These are phyloP conservation scores for Paecilomyces sp. DNA, from an alignment of 2,329 filamentous ascomycete genomes.

Conservation along the genomic window DNA sequence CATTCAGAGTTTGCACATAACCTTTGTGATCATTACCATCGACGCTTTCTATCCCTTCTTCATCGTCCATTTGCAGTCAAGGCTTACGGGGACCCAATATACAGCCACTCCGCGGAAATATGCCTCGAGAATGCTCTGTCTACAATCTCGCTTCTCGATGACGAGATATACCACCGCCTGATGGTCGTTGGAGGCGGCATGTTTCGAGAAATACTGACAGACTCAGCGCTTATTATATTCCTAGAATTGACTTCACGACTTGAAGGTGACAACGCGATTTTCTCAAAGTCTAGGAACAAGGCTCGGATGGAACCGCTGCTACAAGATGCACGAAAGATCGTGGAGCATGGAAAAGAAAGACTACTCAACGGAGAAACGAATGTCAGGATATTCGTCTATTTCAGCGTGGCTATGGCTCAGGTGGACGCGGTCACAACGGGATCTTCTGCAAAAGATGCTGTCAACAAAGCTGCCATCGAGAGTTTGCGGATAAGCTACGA, in stretches of 20 bases:
- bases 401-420: constrained; percentile 5
- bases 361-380: constrained; percentile 8
- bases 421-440: constrained; percentile 6
- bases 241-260: constrained; percentile 5
- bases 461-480: background rate
- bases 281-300: background rate
- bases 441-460: background rate
- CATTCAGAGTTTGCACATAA: background rate
- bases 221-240: constrained; percentile 5
- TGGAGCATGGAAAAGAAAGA: background rate
- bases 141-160: constrained; percentile 2
- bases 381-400: constrained; percentile 5
- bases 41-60: constrained; percentile 8
- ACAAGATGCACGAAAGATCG: background rate
- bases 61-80: constrained; percentile 7
- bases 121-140: constrained; percentile 3
- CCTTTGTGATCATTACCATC: constrained; percentile 3
- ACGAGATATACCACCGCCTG: constrained; percentile 3
- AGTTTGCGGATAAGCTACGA: background rate
- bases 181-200: constrained; percentile 1
- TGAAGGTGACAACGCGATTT: constrained; percentile 3
- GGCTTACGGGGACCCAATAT: constrained; percentile 3
- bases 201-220: constrained; percentile 4
- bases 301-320: background rate
- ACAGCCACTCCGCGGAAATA: constrained; percentile 6